Base-by-base conservation (phyloP, 768 basidiomycete genomes). In the Podaxis mareebaensis region DNA sequence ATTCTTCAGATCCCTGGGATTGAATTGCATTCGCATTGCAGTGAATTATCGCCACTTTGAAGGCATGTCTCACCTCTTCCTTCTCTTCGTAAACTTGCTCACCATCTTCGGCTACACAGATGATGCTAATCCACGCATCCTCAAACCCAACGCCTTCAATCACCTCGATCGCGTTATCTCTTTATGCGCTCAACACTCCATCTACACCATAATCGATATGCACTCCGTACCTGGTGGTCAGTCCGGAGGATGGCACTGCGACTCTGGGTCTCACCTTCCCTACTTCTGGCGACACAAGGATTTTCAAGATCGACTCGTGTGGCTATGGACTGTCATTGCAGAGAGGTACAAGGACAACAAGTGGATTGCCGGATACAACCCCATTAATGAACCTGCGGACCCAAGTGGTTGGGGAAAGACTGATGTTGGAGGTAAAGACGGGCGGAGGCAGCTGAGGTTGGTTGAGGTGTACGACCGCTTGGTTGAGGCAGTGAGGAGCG, bases 331-430 rank as follows among this genome's bases (percentile, higher is more conserved):
- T 52, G 75, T 89, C 66, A 78, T 93, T 17, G 90, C 93, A 0
- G 77, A 76, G 65, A 89, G 88, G 69, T 93, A 93, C 77, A 86
- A 80, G 63, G 81, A 79, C 49, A 90, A 94, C 69, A 77, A 83
- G 61, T 93, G 92, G 92, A 83, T 94, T 60, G 92, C 90, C 1
- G 91, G 93, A 17, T 94, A 91, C 74, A 94, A 94, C 74, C 86
- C 87, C 10, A 79, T 95, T 52, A 95, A 94, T 78, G 92, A 95
- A 74, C 81, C 90, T 20, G 84, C 91, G 0, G 92, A 93, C 70
- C 80, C 86, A 8, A 73, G 74, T 51, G 60, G 52, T 10, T 61
- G 24, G 39, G 52, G 52, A 6, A 61, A 26, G n/a, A 53, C 39
- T 24, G 60, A 61, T 10, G 52, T 61, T 30, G 60, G 60, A 8